Conservation (phyloP, 2,329 filamentous ascomycete species). For the Fusarium acutatum region DNA sequence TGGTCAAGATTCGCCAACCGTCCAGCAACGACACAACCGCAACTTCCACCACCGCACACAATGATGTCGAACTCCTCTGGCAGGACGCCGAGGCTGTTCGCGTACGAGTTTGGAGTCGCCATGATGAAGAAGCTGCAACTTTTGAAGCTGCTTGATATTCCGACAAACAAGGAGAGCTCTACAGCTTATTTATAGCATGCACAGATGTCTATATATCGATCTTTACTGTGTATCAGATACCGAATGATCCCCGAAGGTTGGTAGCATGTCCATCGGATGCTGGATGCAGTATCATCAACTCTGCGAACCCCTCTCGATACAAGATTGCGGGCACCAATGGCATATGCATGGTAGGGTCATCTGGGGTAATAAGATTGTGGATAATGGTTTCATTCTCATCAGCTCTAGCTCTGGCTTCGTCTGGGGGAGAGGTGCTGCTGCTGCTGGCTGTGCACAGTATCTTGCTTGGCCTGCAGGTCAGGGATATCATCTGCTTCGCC, state of each 20-base stretch:
- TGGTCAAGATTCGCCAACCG: slow-evolving; percentile 79
- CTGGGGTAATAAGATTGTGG: slow-evolving; percentile 15
- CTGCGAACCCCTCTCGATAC: slow-evolving; percentile 27
- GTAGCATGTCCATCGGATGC: slow-evolving; percentile 15
- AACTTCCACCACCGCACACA: slow-evolving; percentile 78
- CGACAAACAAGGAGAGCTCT: neutral
- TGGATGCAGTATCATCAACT: slow-evolving; percentile 23
- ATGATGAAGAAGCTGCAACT: slow-evolving; percentile 19
- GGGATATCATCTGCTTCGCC: slow-evolving; percentile 27
- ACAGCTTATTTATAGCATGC: slow-evolving; percentile 20
- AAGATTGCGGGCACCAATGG: slow-evolving; percentile 41
- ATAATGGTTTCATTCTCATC: slow-evolving; percentile 30
- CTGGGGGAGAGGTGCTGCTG: neutral
- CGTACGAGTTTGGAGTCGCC: slow-evolving; percentile 29
- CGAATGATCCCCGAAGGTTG: slow-evolving; percentile 32
- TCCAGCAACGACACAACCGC: slow-evolving; percentile 66
- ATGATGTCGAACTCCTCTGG: slow-evolving; percentile 86
- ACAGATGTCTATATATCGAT: neutral
- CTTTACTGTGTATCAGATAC: slow-evolving; percentile 20
- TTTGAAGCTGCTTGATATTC: neutral
- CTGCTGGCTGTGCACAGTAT: neutral
- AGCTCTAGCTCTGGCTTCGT: neutral
- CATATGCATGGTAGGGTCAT: slow-evolving; percentile 22
- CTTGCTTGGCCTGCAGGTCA: slow-evolving; percentile 27
- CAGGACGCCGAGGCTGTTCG: slow-evolving; percentile 47